Conservation (phyloP, 2,329 filamentous ascomycete genomes). For the Cordyceps farinosa region DNA sequence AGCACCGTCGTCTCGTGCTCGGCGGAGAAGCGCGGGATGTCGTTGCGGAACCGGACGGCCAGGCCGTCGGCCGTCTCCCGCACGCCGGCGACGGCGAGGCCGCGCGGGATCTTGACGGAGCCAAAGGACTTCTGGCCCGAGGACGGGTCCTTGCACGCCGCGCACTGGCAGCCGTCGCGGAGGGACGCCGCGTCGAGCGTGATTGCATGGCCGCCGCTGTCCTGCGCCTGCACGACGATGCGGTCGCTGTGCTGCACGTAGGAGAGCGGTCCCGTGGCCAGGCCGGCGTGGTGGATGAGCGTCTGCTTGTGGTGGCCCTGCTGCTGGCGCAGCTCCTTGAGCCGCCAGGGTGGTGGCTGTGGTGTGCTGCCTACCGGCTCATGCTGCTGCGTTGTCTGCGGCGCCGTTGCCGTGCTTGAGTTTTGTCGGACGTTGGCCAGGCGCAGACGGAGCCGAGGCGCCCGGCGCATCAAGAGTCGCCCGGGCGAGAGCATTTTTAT, state of each 20-base stretch:
- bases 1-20: constrained; percentile 34
- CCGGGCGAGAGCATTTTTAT: constrained; percentile 6
- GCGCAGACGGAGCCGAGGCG: not conserved
- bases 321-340: constrained; percentile 13
- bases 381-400: not conserved
- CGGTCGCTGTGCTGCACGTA: not conserved
- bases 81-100: constrained; percentile 32
- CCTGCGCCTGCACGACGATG: not conserved
- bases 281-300: not conserved
- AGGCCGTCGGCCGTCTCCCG: constrained; percentile 39
- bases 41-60: constrained; percentile 56
- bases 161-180: constrained; percentile 54
- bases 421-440: not conserved
- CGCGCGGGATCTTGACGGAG: constrained; percentile 37
- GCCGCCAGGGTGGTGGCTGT: not conserved
- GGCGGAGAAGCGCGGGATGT: constrained; percentile 34
- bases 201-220: not conserved
- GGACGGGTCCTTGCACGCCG: constrained; percentile 50
- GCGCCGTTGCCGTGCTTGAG: not conserved
- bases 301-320: constrained; percentile 8
- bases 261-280: constrained; percentile 3
- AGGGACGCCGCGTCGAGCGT: constrained; percentile 32
- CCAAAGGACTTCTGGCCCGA: constrained; percentile 57
- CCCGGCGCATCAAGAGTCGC: not conserved
- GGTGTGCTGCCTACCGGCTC: not conserved